phyloP scores from a whole-genome alignment of 345 rosid species.

The sweet orange (Citrus sinensis) region DVS_A1.0 CM039166.1:21840501-21841000 shows the following conservation, averaged over 20 bases:
- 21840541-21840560: constrained; percentile 67
- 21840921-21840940: constrained; percentile 45
- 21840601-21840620: neutral
- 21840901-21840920: constrained; percentile 1
- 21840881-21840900: neutral
- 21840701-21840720: neutral
- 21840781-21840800: neutral
- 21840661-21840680: neutral
- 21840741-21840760: neutral
- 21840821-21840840: neutral
- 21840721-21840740: neutral
- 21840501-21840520: constrained; percentile 62
- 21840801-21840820: neutral
- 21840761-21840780: neutral
- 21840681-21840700: constrained; percentile 1
- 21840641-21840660: neutral
- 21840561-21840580: constrained; percentile 83
- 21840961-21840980: constrained; percentile 48
- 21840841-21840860: neutral
- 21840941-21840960: constrained; percentile 25
- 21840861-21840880: neutral
- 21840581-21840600: constrained; percentile 60
- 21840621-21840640: neutral
- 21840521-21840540: constrained; percentile 79
- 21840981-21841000: constrained; percentile 47